Percentiles rank a stretch among this genome's conserved stretches.
These are phyloP conservation scores for Lasiodiplodia sp. DNA, from an alignment of 2,329 filamentous ascomycete genomes.

Conservation along the genomic window DNA sequence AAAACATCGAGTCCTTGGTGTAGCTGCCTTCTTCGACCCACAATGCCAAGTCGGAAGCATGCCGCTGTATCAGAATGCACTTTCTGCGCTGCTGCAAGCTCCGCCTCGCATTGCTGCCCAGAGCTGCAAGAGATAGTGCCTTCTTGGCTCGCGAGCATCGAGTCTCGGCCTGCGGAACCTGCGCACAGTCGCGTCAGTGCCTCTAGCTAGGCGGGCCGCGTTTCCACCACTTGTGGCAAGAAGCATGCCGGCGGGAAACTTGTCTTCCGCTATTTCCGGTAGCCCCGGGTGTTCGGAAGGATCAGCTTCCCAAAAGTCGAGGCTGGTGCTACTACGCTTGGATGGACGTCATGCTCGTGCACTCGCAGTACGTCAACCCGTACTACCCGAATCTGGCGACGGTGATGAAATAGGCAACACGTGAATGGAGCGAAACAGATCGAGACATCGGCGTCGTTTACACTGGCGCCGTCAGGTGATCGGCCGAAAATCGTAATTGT, in stretches of 20 bases:
- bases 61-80: not conserved
- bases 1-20: not conserved
- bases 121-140: not conserved
- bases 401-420: not conserved
- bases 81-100: not conserved
- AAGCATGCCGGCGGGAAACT: not conserved
- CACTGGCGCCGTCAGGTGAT: not conserved
- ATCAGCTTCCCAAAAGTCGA: not conserved
- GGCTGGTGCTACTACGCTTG: not conserved
- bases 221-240: not conserved
- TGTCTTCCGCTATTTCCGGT: not conserved
- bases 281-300: not conserved
- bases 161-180: not conserved
- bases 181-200: not conserved
- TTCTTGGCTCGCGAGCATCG: slow-evolving; percentile 3
- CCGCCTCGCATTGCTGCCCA: not conserved
- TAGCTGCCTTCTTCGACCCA: not conserved
- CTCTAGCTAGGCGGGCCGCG: not conserved
- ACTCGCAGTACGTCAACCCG: not conserved
- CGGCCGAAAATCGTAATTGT: slow-evolving; percentile 17
- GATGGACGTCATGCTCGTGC: slow-evolving; percentile 9
- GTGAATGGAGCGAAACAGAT: slow-evolving; percentile 1
- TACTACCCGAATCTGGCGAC: too few relatives aligned
- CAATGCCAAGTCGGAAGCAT: slow-evolving; percentile 7
- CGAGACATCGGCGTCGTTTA: not conserved